These are phyloP conservation scores for Skeletonema tropicum DNA, from an alignment of 108 stramenopile genomes.

Conservation along the genomic window DNA sequence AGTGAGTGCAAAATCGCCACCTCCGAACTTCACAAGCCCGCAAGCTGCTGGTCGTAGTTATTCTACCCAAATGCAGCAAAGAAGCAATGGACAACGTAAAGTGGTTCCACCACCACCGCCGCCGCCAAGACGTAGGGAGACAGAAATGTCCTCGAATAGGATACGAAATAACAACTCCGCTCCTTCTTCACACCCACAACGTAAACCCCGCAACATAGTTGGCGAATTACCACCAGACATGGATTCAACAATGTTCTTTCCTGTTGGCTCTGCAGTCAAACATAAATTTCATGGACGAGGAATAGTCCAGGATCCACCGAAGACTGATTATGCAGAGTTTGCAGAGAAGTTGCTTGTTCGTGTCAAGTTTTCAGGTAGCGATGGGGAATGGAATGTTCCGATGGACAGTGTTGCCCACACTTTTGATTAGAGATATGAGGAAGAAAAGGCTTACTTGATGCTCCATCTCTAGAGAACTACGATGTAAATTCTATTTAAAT, in stretches of 20 bases:
- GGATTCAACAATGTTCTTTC: slow-evolving; percentile 79
- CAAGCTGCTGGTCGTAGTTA: not conserved
- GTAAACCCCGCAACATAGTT: not conserved
- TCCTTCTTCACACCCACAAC: slow-evolving; percentile 1
- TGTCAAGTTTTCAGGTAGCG: slow-evolving; percentile 26
- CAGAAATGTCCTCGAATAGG: not conserved
- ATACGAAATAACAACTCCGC: not conserved
- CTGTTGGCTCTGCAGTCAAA: slow-evolving; percentile 65
- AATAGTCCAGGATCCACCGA: slow-evolving; percentile 60
- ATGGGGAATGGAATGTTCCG: slow-evolving; percentile 28
- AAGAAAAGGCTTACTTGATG: no score
- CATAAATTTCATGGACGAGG: slow-evolving; percentile 71
- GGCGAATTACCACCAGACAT: slow-evolving; percentile 34
- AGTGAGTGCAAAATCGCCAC: not conserved
- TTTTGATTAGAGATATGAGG: slow-evolving; percentile 12
- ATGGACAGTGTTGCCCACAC: slow-evolving; percentile 32
- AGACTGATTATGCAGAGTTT: slow-evolving; percentile 30
- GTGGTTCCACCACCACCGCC: not conserved
- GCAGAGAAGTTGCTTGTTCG: slow-evolving; percentile 49
- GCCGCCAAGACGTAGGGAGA: not conserved
- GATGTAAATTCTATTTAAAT: not conserved
- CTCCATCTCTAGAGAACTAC: no score
- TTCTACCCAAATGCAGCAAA: not conserved
- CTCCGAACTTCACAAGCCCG: not conserved
- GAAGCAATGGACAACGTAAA: slow-evolving; percentile 4